A percentile compares a stretch with the other conserved stretches of the same genome.
These are phyloP conservation scores for Globisporangium iwayamae DNA, from an alignment of 352 stramenopile species.

Conservation along the genomic window DNA sequence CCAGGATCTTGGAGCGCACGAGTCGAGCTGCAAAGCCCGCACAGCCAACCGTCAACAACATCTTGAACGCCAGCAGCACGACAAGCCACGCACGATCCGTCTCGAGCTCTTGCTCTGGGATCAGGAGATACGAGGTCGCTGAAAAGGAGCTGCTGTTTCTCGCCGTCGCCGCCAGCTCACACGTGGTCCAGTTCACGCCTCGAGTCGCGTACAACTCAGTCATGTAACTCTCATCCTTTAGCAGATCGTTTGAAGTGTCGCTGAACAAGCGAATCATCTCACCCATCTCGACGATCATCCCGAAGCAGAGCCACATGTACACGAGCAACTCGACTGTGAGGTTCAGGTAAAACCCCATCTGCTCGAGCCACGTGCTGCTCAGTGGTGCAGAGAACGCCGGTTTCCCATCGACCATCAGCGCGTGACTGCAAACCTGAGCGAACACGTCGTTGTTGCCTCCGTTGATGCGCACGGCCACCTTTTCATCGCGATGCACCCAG, in stretches of 20 bases:
- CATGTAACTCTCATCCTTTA: constrained; percentile 34
- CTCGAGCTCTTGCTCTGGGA: constrained; percentile 29
- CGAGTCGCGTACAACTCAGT: constrained; percentile 25
- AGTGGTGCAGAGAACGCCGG: constrained; percentile 57
- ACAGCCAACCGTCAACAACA: constrained; percentile 27
- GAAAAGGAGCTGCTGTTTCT: constrained; percentile 12
- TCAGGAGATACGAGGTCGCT: constrained; percentile 26
- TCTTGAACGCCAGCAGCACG: constrained; percentile 35
- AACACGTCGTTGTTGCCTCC: constrained; percentile 68
- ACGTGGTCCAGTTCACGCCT: constrained; percentile 26
- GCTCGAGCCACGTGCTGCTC: constrained; percentile 60
- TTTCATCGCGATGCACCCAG: constrained; percentile 72
- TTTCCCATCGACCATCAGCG: constrained; percentile 59
- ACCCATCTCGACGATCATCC: constrained; percentile 50
- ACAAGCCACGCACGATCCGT: constrained; percentile 52
- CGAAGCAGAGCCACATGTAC: constrained; percentile 60
- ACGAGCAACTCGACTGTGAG: constrained; percentile 38
- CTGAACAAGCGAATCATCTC: constrained; percentile 40
- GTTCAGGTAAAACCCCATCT: constrained; percentile 57
- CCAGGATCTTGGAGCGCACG: constrained; percentile 51
- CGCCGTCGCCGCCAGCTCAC: constrained; percentile 7
- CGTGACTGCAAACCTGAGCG: constrained; percentile 58
- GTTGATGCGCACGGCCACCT: constrained; percentile 55
- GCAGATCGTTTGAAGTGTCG: constrained; percentile 24
- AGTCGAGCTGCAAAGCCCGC: constrained; percentile 32